Percentiles rank a stretch among this genome's conserved stretches.
These are phyloP conservation scores for Dichomitus squalens DNA, from an alignment of 1,284 basidiomycete genomes.

Conservation along the genomic window DNA sequence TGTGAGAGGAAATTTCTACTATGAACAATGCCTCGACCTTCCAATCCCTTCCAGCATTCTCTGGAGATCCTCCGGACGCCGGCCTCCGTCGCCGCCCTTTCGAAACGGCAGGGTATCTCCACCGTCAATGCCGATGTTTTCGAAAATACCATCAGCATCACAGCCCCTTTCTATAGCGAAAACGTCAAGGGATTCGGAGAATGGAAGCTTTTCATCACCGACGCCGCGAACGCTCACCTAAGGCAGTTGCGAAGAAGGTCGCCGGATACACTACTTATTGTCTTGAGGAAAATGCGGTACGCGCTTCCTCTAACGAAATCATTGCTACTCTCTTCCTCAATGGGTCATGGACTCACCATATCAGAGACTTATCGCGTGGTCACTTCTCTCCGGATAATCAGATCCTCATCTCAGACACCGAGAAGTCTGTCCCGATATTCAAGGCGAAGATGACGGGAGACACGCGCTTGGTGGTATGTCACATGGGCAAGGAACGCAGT, in stretches of 20 bases:
- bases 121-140: not conserved
- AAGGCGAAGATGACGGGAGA: too few relatives aligned
- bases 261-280: slow-evolving; percentile 41
- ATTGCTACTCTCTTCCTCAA: not conserved
- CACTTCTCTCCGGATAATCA: slow-evolving; percentile 63
- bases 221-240: slow-evolving; percentile 41
- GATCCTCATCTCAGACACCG: slow-evolving; percentile 46
- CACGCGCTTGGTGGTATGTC: slow-evolving; percentile 52
- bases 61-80: not conserved
- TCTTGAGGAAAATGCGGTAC: slow-evolving; percentile 55
- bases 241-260: slow-evolving; percentile 40
- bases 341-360: too few relatives aligned
- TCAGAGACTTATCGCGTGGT: slow-evolving; percentile 59
- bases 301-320: slow-evolving; percentile 16
- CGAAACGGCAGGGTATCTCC: not conserved
- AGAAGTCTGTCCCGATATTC: slow-evolving; percentile 51
- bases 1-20: too few relatives aligned
- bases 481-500: too few relatives aligned
- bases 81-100: not conserved
- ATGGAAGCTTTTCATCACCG: slow-evolving; percentile 50
- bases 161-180: slow-evolving; percentile 43
- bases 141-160: not conserved
- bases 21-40: too few relatives aligned
- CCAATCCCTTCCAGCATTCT: not conserved
- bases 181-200: slow-evolving; percentile 49